These are phyloP conservation scores for Zymoseptoria ardabiliae DNA, from an alignment of 2,329 filamentous ascomycete species.

Conservation along the genomic window DNA sequence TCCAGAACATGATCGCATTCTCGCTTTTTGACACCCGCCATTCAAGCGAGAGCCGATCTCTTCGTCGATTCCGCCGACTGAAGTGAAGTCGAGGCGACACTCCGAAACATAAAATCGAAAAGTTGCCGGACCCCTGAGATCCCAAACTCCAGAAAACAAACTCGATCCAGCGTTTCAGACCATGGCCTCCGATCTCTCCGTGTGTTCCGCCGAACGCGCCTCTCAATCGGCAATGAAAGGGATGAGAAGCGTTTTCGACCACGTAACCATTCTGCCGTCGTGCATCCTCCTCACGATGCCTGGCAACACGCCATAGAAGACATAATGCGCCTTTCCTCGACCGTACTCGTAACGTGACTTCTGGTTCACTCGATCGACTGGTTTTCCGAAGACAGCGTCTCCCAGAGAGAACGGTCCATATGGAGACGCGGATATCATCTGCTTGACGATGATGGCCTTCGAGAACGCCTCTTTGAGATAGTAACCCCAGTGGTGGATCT, in stretches of 20 bases:
- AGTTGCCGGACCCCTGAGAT: no score
- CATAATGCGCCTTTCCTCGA: not conserved
- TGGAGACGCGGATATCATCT: not conserved
- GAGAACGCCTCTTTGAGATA: conserved; percentile 4
- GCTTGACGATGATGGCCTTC: conserved; percentile 7
- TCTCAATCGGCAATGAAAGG: not conserved
- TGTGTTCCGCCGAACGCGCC: not conserved
- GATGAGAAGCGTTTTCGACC: not conserved
- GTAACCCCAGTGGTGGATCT: conserved; percentile 1
- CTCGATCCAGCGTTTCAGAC: no score
- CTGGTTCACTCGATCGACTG: not conserved
- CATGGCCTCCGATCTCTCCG: not conserved
- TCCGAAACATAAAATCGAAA: no score
- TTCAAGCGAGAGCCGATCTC: no score
- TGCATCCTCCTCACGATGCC: not conserved
- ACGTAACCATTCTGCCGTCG: not conserved
- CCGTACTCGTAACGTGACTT: not conserved
- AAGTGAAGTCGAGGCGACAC: no score
- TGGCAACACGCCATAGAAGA: not conserved
- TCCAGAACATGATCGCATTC: no score
- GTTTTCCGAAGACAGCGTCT: not conserved
- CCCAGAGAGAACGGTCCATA: not conserved
- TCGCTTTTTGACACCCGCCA: no score
- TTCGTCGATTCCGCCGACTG: no score
- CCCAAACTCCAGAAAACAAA: no score